Evolutionary conservation across 169 alveolate species (phyloP), one percentile per base, ranked within the genome.

Genomic region (Plasmodium reichenowi): DNA sequence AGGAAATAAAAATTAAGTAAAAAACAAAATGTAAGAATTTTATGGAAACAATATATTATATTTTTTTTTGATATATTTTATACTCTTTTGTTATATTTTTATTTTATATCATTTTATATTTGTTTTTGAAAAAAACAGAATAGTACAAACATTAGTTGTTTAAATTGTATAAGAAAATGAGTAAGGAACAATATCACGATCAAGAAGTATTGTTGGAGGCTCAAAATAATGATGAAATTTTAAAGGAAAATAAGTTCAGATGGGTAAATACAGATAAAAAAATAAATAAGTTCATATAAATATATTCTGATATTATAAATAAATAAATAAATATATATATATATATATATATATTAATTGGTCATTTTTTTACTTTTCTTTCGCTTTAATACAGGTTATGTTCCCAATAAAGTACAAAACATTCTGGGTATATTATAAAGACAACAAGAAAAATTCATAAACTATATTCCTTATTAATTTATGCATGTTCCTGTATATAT

Each of bases 331-430:
- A 12, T 60, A 26, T 10, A 71, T 32, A 50, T 12, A 24, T 60
- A 43, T 47, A 78, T 20, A 48, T 8, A 13, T 38, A 50, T 17
- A 24, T 20, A 26, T 59, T 29, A 15, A 59, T 38, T 52, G n/a
- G 10, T 26, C 56, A 24, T 5, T 64, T 24, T 66, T 24, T 66
- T 66, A 5, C 45, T 66, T 66, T 38, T 38, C 47, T 38, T 66
- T n/a, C 38, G 8, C 24, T 7, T 66, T 4, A 1, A 12, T 26
- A 47, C 29, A 80, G 90, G 92, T 86, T 72, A 86, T 96, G 75
- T 94, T 95, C 93, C 98, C 98, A 2, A 96, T 96, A 72, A 94
- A 94, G 54, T 95, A 95, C 92, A 94, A 91, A 43, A 94, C 96
- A 70, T 92, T 96, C 50, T 96, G 98, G 98, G 90, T 80, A 80